These are phyloP conservation scores for Leptosphaerulina australis DNA, from an alignment of 2,329 filamentous ascomycete genomes.

Conservation along the genomic window DNA sequence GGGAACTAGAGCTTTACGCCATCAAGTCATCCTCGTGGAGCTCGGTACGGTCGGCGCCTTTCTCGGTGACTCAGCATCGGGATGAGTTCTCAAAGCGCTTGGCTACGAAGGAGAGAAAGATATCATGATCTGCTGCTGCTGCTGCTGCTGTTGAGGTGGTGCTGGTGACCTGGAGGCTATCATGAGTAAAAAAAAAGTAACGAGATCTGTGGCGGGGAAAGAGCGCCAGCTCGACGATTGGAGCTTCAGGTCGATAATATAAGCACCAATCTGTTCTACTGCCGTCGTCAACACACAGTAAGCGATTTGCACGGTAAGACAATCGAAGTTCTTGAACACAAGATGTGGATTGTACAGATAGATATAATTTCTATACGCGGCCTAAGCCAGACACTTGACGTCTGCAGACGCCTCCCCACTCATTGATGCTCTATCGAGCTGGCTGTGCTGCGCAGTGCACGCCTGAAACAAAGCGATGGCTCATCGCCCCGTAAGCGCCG, in stretches of 20 bases:
- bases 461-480: conserved; percentile 11
- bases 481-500: conserved; percentile 10
- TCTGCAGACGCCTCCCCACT: neutral
- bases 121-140: neutral
- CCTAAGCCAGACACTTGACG: neutral
- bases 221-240: neutral
- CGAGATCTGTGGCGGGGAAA: neutral
- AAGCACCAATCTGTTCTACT: neutral
- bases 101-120: neutral
- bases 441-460: conserved; percentile 15
- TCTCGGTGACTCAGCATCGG: neutral
- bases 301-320: neutral
- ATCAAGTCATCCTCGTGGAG: neutral
- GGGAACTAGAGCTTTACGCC: neutral
- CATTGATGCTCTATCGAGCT: conserved; percentile 4
- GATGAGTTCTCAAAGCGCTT: neutral
- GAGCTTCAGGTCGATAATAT: neutral
- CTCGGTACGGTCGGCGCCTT: neutral
- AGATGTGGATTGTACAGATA: conserved; percentile 4
- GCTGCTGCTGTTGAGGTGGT: neutral
- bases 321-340: neutral
- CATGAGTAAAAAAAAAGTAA: neutral
- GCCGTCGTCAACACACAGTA: neutral
- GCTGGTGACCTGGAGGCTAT: too few species aligned
- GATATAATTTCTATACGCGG: conserved; percentile 5